phyloP scores from a whole-genome alignment of 2,329 filamentous ascomycete genomes.

The Alternaria sp. region DNA sequence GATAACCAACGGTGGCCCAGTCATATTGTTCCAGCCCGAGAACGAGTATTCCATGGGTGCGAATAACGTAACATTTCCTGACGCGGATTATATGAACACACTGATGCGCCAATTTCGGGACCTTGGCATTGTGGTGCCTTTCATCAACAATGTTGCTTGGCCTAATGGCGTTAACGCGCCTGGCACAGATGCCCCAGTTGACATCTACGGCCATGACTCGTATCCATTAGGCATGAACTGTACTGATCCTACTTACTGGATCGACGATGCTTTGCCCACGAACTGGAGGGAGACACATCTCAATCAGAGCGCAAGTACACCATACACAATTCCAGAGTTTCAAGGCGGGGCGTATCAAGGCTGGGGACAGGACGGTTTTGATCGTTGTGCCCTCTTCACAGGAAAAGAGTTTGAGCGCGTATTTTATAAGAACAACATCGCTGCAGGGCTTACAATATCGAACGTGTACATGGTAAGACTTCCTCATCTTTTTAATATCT shows the following conservation, averaged over 20 bases:
- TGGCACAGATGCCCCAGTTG: constrained; percentile 63
- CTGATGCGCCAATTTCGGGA: constrained; percentile 72
- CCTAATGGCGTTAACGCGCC: constrained; percentile 68
- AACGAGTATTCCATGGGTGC: constrained; percentile 74
- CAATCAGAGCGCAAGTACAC: constrained; percentile 68
- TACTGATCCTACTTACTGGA: constrained; percentile 68
- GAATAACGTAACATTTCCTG: constrained; percentile 64
- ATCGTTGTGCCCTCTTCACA: constrained; percentile 69
- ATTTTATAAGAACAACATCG: constrained; percentile 78
- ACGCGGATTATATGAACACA: constrained; percentile 72
- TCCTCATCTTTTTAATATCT: neutral
- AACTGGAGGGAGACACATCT: constrained; percentile 63
- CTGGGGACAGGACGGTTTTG: constrained; percentile 75
- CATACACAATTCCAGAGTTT: constrained; percentile 68
- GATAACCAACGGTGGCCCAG: constrained; percentile 80
- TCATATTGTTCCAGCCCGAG: constrained; percentile 80
- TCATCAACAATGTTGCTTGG: constrained; percentile 75
- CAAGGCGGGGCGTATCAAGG: constrained; percentile 76
- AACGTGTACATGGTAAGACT: constrained; percentile 72
- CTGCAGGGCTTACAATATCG: constrained; percentile 70
- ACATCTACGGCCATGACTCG: constrained; percentile 71
- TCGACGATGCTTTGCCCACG: constrained; percentile 62
- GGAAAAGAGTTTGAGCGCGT: constrained; percentile 77
- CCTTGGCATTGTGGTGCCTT: constrained; percentile 74
- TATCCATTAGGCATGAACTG: constrained; percentile 70